phyloP scores from a whole-genome alignment of 2,329 filamentous ascomycete species.

The Aulographum hederae region DNA sequence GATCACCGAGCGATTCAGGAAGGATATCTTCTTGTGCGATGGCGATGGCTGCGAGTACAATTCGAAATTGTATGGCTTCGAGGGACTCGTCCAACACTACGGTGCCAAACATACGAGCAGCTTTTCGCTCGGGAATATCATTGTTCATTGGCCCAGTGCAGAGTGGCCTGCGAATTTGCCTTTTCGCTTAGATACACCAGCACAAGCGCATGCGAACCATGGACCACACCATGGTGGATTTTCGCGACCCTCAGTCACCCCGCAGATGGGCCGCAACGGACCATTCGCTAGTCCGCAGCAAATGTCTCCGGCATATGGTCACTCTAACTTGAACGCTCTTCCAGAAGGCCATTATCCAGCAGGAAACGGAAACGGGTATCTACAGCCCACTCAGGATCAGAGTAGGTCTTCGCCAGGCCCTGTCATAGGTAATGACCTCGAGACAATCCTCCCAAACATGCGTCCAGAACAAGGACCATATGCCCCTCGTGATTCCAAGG shows the following conservation, averaged over 20 bases:
- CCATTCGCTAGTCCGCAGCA: constrained; percentile 9
- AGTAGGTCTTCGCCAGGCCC: not conserved
- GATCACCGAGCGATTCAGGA: constrained; percentile 44
- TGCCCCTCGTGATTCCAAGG: not conserved
- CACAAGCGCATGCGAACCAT: not conserved
- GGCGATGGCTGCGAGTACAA: constrained; percentile 40
- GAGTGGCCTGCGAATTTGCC: constrained; percentile 65
- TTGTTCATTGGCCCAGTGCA: constrained; percentile 58
- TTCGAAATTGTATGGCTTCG: constrained; percentile 54
- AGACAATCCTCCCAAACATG: not conserved
- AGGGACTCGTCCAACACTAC: constrained; percentile 67
- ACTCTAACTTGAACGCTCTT: constrained; percentile 12
- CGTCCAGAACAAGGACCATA: not conserved
- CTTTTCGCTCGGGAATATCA: constrained; percentile 51
- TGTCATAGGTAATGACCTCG: not conserved
- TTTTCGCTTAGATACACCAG: constrained; percentile 43
- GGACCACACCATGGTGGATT: constrained; percentile 15
- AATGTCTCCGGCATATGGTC: constrained; percentile 16
- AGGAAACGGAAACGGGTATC: not conserved
- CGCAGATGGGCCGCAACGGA: constrained; percentile 12
- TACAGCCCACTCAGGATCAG: not conserved
- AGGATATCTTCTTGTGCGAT: constrained; percentile 61
- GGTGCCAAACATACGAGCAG: constrained; percentile 60
- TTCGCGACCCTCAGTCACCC: constrained; percentile 17
- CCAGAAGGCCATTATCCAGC: constrained; percentile 12